A percentile compares a stretch with the other conserved stretches of the same genome.
phyloP scores from a whole-genome alignment of 2,329 filamentous ascomycete species.

The Sporothrix brasiliensis region DNA sequence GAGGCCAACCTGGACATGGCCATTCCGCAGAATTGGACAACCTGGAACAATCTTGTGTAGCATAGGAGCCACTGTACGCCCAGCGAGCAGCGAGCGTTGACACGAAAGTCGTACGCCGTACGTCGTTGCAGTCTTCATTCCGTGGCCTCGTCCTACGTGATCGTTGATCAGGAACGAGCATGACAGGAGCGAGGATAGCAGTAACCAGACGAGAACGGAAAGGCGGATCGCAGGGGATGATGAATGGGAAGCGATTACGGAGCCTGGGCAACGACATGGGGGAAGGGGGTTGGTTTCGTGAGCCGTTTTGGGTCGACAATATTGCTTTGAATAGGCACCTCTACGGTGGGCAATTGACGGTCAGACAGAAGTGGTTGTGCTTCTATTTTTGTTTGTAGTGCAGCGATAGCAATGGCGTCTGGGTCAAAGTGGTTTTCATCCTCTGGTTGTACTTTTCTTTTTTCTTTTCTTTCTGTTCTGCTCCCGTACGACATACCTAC shows the following conservation, averaged over 20 bases:
- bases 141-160: neutral
- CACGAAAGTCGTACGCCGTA: neutral
- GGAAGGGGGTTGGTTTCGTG: neutral
- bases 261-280: neutral
- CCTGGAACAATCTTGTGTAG: constrained; percentile 34
- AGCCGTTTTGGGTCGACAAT: neutral
- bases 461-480: too few species aligned
- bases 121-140: neutral
- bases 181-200: neutral
- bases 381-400: neutral
- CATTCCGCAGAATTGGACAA: constrained; percentile 54
- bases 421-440: neutral
- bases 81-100: neutral
- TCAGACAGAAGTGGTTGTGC: neutral
- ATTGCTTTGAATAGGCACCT: neutral
- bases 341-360: neutral
- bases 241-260: neutral
- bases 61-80: too few species aligned
- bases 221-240: neutral
- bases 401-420: neutral
- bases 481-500: too few species aligned
- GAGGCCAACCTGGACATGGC: constrained; percentile 60
- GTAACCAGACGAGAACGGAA: neutral
- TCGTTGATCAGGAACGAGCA: neutral
- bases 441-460: neutral